Base-by-base conservation (phyloP, 148 eudicot species). In the Gaultheria prostrata region DNA sequence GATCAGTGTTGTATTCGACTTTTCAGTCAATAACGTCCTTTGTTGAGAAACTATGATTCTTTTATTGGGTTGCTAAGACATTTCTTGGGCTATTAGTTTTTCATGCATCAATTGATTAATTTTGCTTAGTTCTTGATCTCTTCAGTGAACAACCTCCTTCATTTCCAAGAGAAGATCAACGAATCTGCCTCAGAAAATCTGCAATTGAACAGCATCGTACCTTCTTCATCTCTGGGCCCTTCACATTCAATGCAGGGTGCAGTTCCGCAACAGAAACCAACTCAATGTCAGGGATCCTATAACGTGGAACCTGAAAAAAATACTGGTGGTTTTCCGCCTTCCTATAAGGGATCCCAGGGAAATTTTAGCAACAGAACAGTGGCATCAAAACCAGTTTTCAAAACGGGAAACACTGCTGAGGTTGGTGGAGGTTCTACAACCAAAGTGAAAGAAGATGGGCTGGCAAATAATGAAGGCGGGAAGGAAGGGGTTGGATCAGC, bases 181-280 rank as follows among this genome's bases (percentile, higher is more conserved):
- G 61, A 26, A 32, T 71, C 83, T 70, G 26, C 39, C 15, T 48
- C 77, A 50, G 65, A 49, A 82, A 50, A 50, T 48, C 21, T 45
- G 77, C 77, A 70, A 12, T 76, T 49, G 32, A 48, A 26, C 57
- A 24, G 28, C 59, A 49, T 12, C 24, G 59, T 76, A 3, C 21
- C 10, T 26, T 49, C 79, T 49, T 76, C 39, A 28, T 49, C 20
- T 14, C 39, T 26, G 33, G 59, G 43, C 49, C 79, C 59, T 49
- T 26, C 17, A 10, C n/a, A 35, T 72, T 72, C 72, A 65, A 65
- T 35, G 67, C 8, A 8, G 10, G 13, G 20, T 81, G 72, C 80
- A 81, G 76, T 83, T 78, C 54, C 50, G 69, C 82, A 77, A 51
- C 84, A 77, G 76, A 83, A 86, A 79, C 56, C n/a, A 24, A 57